Percentiles rank a stretch among this genome's conserved stretches.
Conservation (phyloP, 495 filamentous ascomycete genomes). For the Neurospora sublineolata region DNA sequence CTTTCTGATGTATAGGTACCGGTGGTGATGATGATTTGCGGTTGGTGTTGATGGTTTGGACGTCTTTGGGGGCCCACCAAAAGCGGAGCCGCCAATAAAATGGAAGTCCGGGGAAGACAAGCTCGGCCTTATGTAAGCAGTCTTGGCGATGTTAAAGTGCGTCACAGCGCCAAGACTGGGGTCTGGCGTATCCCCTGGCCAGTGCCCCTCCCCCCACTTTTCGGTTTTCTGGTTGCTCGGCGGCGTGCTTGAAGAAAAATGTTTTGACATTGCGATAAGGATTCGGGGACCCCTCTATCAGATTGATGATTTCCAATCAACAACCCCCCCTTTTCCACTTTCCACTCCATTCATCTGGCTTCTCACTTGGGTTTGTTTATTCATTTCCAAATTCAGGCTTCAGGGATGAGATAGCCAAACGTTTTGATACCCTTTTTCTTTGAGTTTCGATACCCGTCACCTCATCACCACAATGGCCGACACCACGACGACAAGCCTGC, state of each 20-base stretch:
- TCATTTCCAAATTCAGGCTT: background rate
- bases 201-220: constrained; percentile 27
- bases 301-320: background rate
- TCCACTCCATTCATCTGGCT: background rate
- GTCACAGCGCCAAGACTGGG: background rate
- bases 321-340: background rate
- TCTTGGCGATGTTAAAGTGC: background rate
- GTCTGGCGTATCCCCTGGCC: background rate
- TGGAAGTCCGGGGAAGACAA: background rate
- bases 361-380: background rate
- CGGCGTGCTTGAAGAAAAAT: background rate
- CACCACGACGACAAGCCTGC: background rate
- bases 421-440: background rate
- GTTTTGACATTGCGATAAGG: background rate
- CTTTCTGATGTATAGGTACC: background rate
- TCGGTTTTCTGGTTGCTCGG: background rate
- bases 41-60: background rate
- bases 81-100: background rate
- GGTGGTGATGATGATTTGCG: background rate
- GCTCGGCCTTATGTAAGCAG: constrained; percentile 8
- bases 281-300: background rate
- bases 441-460: background rate
- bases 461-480: background rate
- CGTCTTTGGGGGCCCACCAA: background rate
- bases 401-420: background rate